phyloP scores from a whole-genome alignment of 2,329 filamentous ascomycete genomes.

The Colletotrichum karsti region DNA sequence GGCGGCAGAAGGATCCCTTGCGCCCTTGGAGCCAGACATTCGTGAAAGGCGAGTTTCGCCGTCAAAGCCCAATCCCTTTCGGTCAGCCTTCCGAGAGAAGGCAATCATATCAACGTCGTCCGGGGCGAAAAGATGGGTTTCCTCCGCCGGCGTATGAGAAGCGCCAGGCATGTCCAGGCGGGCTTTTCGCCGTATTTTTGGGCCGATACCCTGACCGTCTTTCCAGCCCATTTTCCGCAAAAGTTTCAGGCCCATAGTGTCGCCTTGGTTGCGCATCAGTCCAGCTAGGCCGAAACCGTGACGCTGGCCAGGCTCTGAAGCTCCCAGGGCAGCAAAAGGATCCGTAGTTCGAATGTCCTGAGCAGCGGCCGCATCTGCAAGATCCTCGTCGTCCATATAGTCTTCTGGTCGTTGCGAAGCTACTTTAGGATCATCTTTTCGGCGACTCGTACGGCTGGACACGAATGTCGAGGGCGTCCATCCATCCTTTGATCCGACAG shows the following conservation, averaged over 20 bases:
- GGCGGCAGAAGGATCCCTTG: not conserved
- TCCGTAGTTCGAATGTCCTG: conserved; percentile 77
- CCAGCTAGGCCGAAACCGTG: conserved; percentile 64
- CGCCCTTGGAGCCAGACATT: not conserved
- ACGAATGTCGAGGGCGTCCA: conserved; percentile 94
- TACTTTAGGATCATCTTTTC: conserved; percentile 67
- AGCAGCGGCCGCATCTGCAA: conserved; percentile 84
- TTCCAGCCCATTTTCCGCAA: conserved; percentile 96
- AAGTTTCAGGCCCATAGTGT: conserved; percentile 87
- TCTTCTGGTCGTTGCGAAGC: conserved; percentile 78
- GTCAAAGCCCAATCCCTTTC: conserved; percentile 74
- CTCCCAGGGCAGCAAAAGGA: conserved; percentile 80
- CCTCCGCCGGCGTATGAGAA: conserved; percentile 44
- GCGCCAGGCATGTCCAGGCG: conserved; percentile 64
- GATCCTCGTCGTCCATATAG: conserved; percentile 98
- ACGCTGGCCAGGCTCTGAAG: conserved; percentile 55
- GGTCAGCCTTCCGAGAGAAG: conserved; percentile 72
- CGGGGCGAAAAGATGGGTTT: conserved; percentile 83
- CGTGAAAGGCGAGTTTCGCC: conserved; percentile 61
- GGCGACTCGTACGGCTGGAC: conserved; percentile 84
- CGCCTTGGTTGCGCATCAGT: conserved; percentile 75
- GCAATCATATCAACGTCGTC: conserved; percentile 77
- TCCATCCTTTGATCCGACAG: conserved; percentile 97
- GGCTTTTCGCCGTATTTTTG: conserved; percentile 80
- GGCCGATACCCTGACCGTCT: conserved; percentile 91